phyloP scores from a whole-genome alignment of 352 stramenopile species.

The Blastocystis sp. region DNA sequence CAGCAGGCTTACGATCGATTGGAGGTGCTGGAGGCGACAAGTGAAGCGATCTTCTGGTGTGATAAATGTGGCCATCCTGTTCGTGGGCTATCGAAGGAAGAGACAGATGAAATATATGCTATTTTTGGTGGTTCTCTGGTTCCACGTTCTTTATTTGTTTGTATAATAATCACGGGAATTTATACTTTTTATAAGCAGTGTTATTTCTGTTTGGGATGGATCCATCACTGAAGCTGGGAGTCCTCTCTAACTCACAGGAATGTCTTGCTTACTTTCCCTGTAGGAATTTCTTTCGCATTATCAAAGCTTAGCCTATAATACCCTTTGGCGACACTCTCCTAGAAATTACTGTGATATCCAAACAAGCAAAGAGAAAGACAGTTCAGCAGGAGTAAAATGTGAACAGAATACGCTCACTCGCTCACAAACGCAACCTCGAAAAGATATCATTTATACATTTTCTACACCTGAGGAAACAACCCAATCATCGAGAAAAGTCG shows the following conservation, averaged over 20 bases:
- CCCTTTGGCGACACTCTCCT: neutral
- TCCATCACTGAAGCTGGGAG: neutral
- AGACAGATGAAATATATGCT: neutral
- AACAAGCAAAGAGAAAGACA: neutral
- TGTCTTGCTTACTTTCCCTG: neutral
- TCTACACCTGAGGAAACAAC: neutral
- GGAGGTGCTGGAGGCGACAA: conserved; percentile 41
- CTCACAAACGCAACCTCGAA: neutral
- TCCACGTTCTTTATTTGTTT: neutral
- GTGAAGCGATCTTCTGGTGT: conserved; percentile 7
- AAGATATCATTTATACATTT: neutral
- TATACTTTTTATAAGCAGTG: neutral
- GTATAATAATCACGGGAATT: neutral
- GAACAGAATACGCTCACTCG: neutral
- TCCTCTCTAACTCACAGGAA: neutral
- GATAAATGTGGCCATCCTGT: neutral
- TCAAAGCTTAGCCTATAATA: neutral
- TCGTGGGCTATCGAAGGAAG: neutral
- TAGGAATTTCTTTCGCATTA: neutral
- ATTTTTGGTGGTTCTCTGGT: conserved; percentile 1
- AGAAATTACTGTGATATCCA: neutral
- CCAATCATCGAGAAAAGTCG: neutral
- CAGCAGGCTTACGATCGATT: conserved; percentile 14
- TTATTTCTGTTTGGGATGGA: neutral
- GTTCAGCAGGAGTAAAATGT: neutral